Evolutionary conservation across 2,329 filamentous ascomycete species (phyloP).

Genomic region (Whalleya microplaca): DNA sequence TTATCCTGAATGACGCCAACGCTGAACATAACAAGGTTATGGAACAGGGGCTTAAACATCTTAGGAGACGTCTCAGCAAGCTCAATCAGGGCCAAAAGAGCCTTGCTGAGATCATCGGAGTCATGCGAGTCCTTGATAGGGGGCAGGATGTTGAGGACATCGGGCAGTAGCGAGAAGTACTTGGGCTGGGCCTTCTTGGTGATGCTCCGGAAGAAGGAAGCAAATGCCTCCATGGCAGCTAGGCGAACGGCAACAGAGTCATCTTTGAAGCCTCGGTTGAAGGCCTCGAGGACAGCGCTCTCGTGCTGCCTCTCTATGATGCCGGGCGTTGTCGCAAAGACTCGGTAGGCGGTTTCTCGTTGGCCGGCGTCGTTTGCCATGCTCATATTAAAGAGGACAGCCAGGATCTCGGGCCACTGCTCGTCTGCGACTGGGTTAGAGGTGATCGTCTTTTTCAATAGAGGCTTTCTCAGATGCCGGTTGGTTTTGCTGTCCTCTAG

Average conservation of each 20-base stretch:
- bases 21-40: constrained; percentile 88
- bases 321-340: constrained; percentile 91
- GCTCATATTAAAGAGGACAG: constrained; percentile 85
- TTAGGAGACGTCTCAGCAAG: constrained; percentile 92
- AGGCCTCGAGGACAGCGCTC: constrained; percentile 84
- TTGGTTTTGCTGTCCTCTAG: neutral
- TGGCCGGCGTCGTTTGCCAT: constrained; percentile 82
- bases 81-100: constrained; percentile 88
- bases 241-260: constrained; percentile 83
- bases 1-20: constrained; percentile 95
- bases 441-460: neutral
- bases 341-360: constrained; percentile 90
- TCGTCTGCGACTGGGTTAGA: constrained; percentile 61
- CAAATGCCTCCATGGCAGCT: constrained; percentile 94
- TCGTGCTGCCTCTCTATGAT: constrained; percentile 97
- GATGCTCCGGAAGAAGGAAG: constrained; percentile 91
- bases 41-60: constrained; percentile 97
- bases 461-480: neutral
- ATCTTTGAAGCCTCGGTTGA: constrained; percentile 91
- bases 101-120: constrained; percentile 88
- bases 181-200: constrained; percentile 86
- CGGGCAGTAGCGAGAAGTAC: constrained; percentile 84
- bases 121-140: constrained; percentile 91
- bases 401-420: constrained; percentile 87
- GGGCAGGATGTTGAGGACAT: constrained; percentile 91